A percentile compares a stretch with the other conserved stretches of the same genome.
These are phyloP conservation scores for Tetradesmus lagerheimii DNA, from an alignment of 139 green algal genomes.

Conservation along the genomic window DNA sequence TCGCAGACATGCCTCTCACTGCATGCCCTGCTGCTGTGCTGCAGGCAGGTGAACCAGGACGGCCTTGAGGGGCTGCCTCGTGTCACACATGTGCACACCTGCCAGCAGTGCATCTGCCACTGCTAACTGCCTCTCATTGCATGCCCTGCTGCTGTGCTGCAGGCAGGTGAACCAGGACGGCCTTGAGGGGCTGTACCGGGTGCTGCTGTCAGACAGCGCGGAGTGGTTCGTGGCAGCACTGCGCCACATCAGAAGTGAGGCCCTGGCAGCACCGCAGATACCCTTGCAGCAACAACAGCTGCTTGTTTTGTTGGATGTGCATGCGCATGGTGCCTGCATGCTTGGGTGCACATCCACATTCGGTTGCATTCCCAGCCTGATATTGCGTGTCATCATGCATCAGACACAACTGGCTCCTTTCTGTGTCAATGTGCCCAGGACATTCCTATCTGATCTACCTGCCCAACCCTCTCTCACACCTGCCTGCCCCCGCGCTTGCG, in stretches of 20 bases:
- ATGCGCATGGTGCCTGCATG: not conserved
- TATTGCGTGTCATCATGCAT: not conserved
- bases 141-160: constrained; percentile 5
- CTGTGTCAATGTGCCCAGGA: too few species aligned
- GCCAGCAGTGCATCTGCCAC: not conserved
- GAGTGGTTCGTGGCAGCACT: constrained; percentile 21
- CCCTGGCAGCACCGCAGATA: not conserved
- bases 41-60: constrained; percentile 37
- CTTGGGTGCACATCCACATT: not conserved
- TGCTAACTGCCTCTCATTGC: too few species aligned
- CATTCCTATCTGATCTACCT: too few species aligned
- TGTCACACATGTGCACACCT: too few species aligned
- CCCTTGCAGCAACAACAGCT: not conserved
- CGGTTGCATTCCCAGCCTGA: not conserved
- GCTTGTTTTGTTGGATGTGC: not conserved
- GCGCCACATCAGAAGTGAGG: constrained; percentile 52
- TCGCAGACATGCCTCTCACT: too few species aligned
- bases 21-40: constrained; percentile 1
- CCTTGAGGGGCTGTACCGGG: constrained; percentile 36
- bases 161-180: constrained; percentile 41
- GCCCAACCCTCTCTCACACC: not conserved
- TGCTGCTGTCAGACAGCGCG: constrained; percentile 33
- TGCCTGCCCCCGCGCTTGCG: not conserved
- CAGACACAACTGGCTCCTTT: too few species aligned
- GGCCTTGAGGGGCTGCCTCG: too few species aligned